Evolutionary conservation across 148 eudicot species (phyloP).

Genomic region (Chenopodium quinoa): DNA sequence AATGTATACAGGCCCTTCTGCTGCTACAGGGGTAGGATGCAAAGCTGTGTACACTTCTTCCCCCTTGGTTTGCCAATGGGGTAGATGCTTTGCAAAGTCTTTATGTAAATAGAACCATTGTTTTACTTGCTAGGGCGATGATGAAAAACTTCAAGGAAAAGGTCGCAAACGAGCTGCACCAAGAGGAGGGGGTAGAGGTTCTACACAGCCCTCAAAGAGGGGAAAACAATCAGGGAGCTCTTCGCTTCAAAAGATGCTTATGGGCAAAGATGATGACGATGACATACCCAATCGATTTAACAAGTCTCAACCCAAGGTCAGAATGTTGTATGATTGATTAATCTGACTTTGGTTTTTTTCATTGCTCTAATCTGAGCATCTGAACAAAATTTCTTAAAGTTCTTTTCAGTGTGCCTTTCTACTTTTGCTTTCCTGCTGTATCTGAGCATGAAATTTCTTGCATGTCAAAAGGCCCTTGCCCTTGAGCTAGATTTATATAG

Average conservation of each 20-base stretch:
- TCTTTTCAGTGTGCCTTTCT: neutral
- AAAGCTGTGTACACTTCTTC: neutral
- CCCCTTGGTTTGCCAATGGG: neutral
- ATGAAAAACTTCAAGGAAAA: conserved; percentile 44
- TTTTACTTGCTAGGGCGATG: conserved; percentile 46
- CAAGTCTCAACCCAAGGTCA: conserved; percentile 77
- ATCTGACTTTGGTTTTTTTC: conserved; percentile 2
- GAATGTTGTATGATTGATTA: conserved; percentile 7
- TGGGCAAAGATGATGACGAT: conserved; percentile 54
- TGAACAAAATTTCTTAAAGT: neutral
- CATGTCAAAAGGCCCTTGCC: no score
- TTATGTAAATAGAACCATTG: no score
- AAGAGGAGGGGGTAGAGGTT: conserved; percentile 76
- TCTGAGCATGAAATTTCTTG: neutral
- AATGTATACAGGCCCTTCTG: neutral
- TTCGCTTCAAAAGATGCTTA: conserved; percentile 60
- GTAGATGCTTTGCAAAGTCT: neutral
- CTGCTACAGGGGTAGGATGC: neutral
- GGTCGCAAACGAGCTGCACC: conserved; percentile 86
- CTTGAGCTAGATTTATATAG: neutral
- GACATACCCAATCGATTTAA: conserved; percentile 42
- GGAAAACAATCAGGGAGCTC: conserved; percentile 69
- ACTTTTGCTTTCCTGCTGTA: neutral
- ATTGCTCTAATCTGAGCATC: neutral
- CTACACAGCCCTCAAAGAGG: conserved; percentile 69